Percentiles rank a stretch among this genome's conserved stretches.
phyloP scores from a whole-genome alignment of 257 asterid genomes.

The Solanum habrochaites region DNA sequence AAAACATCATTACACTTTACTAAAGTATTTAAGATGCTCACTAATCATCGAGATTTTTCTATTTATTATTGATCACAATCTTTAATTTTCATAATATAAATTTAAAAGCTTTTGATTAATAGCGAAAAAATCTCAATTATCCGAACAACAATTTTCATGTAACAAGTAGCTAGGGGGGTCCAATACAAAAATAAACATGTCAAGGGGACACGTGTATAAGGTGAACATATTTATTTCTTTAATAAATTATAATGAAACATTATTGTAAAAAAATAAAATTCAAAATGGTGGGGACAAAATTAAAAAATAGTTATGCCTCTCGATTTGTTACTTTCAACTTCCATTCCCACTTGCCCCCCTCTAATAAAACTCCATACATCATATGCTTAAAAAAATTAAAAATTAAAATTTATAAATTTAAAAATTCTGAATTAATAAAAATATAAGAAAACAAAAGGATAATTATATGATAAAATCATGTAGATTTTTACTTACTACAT shows the following conservation, averaged over 20 bases:
- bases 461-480: slow-evolving; percentile 7
- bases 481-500: slow-evolving; percentile 8
- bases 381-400: background rate
- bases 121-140: background rate
- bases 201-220: slow-evolving; percentile 18
- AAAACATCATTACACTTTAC: background rate
- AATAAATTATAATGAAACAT: background rate
- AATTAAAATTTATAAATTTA: background rate
- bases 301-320: background rate
- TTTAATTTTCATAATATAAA: background rate
- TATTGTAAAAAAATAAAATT: background rate
- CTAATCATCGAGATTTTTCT: background rate
- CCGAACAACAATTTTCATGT: background rate
- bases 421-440: background rate
- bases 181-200: background rate
- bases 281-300: background rate
- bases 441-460: background rate
- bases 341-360: background rate
- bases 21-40: background rate
- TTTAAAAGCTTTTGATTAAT: background rate
- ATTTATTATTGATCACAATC: background rate
- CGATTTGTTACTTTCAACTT: slow-evolving; percentile 2
- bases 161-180: background rate
- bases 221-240: background rate
- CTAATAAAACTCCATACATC: background rate